Base-by-base conservation (phyloP, 805 yeast genomes). In the Metschnikowia anglica region DNA sequence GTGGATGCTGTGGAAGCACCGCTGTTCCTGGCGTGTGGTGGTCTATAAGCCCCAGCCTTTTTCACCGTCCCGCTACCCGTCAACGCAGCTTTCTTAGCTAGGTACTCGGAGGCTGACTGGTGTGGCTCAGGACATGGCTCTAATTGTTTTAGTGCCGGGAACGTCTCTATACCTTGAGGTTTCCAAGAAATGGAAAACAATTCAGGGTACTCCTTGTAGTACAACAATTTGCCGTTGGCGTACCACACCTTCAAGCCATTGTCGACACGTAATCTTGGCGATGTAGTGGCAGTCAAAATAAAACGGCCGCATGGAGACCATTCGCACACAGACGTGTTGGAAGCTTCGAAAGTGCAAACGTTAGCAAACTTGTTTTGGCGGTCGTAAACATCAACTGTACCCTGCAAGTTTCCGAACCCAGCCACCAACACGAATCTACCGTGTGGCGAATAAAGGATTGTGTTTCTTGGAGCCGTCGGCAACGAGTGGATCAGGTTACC, bases 301-400 rank as follows among this genome's bases (percentile, higher is more conserved):
- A 76, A 89, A 58, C 93, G 81, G 28, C 99, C 98, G 66, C 93
- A 95, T 8, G 99, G 99, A 2, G 95, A 83, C 99, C 99, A 93
- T 63, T 87, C 88, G 63, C 97, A 91, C 34, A 85, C 95, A n/a
- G 95, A 84, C 12, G 98, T 89, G 70, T 93, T 95, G 34, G 96
- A 70, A 11, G 98, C 99, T 59, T 88, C 87, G 58, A 93, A 85
- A 15, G 87, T 76, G 16, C 89, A 74, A 40, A 93, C 79, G 63
- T 87, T 86, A 43, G 74, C 68, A 63, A 89, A 91, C 65, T 86
- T 85, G 60, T 84, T 81, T 63, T 82, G 88, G 61, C 97, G 85
- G 70, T 93, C 99, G 61, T 89, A 82, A 48, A 93, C 84, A 62
- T 95, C 98, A 45, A 93, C 95, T 12, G 90, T 81, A 48, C 99